phyloP scores from a whole-genome alignment of 495 filamentous ascomycete species.

The Trichoderma virens region DNA sequence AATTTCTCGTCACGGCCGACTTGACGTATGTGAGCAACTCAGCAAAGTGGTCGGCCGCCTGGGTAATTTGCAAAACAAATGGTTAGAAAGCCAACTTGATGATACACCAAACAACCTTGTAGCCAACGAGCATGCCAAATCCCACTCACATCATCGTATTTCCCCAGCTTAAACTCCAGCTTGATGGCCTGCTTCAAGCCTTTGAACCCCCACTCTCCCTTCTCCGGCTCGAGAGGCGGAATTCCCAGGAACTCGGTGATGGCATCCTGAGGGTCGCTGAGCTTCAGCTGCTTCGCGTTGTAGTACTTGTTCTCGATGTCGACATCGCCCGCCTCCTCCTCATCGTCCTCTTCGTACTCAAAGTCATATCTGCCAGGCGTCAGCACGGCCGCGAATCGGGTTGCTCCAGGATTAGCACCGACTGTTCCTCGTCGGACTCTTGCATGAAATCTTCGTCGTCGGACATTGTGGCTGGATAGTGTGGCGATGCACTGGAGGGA shows the following conservation, averaged over 20 bases:
- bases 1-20: slow-evolving; percentile 93
- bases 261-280: slow-evolving; percentile 75
- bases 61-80: too few species aligned
- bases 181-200: slow-evolving; percentile 97
- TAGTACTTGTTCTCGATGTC: slow-evolving; percentile 99
- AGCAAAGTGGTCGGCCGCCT: slow-evolving; percentile 93
- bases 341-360: slow-evolving; percentile 88
- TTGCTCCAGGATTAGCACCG: slow-evolving; percentile 15
- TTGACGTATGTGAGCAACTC: slow-evolving; percentile 97
- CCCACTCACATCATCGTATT: slow-evolving; percentile 75
- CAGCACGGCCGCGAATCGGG: slow-evolving; percentile 8
- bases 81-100: too few species aligned
- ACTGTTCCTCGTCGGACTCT: slow-evolving; percentile 88
- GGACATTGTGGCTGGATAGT: slow-evolving; percentile 43
- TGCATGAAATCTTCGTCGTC: slow-evolving; percentile 98
- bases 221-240: slow-evolving; percentile 72
- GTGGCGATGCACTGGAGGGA: too few species aligned
- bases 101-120: too few species aligned
- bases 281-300: slow-evolving; percentile 96
- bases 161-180: slow-evolving; percentile 80
- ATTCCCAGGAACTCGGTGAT: slow-evolving; percentile 87
- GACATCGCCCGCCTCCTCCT: slow-evolving; percentile 78
- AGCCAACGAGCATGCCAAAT: too few species aligned
- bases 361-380: slow-evolving; percentile 70
- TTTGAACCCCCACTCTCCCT: slow-evolving; percentile 98